Evolutionary conservation across 2,329 filamentous ascomycete genomes (phyloP).

Genomic region (Zymoseptoria pseudotritici): DNA sequence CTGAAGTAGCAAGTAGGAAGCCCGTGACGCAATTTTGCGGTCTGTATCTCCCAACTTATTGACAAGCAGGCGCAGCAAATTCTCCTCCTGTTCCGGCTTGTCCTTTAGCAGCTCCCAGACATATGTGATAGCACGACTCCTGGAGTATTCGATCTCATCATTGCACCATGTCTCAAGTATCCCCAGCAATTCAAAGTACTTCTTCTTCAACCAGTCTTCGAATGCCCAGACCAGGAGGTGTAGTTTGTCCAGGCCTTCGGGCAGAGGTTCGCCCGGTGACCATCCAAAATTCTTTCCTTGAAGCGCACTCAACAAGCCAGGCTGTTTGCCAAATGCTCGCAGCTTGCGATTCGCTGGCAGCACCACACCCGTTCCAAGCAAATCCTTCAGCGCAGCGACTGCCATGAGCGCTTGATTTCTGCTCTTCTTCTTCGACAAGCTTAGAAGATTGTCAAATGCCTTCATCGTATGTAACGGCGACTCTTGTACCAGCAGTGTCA

Average conservation of each 20-base stretch:
- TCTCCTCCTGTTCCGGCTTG: constrained; percentile 95
- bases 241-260: constrained; percentile 62
- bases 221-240: constrained; percentile 86
- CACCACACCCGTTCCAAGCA: constrained; percentile 81
- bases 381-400: constrained; percentile 86
- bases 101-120: constrained; percentile 87
- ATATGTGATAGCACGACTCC: constrained; percentile 80
- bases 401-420: constrained; percentile 87
- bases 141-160: constrained; percentile 90
- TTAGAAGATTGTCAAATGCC: constrained; percentile 76
- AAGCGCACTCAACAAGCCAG: constrained; percentile 63
- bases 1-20: constrained; percentile 89
- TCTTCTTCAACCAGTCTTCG: constrained; percentile 90
- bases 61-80: constrained; percentile 79
- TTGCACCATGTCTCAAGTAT: constrained; percentile 87
- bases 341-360: constrained; percentile 77
- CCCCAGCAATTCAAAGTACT: constrained; percentile 89
- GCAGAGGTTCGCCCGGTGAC: constrained; percentile 62
- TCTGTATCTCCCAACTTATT: constrained; percentile 96
- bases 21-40: constrained; percentile 88
- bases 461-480: constrained; percentile 90
- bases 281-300: constrained; percentile 57
- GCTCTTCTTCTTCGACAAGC: constrained; percentile 83
- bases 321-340: constrained; percentile 70
- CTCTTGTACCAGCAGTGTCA: constrained; percentile 91